These are phyloP conservation scores for Gracilaria caudata DNA, from an alignment of 23 red algal genomes.

Conservation along the genomic window DNA sequence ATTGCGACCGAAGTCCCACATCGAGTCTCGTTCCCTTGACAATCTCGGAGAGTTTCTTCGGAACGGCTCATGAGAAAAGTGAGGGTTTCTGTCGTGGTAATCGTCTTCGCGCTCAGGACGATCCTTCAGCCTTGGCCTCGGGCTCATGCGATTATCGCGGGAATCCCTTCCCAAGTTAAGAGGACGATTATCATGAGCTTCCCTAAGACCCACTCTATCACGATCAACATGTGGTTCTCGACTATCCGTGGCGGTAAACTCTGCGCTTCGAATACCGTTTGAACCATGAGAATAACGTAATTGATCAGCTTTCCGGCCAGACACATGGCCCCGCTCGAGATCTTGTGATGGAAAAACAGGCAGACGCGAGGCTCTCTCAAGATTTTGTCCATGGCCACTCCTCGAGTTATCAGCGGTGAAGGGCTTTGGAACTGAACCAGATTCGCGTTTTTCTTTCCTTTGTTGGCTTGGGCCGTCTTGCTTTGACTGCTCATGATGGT, in stretches of 20 bases:
- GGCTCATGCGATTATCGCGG: background rate
- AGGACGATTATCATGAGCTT: background rate
- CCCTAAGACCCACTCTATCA: background rate
- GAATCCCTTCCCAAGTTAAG: background rate
- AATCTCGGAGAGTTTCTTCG: background rate
- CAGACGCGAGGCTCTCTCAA: background rate
- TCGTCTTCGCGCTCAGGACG: background rate
- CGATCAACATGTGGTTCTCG: conserved; percentile 1
- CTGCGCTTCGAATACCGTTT: background rate
- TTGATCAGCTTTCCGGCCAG: background rate
- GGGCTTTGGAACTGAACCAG: background rate
- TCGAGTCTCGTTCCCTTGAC: background rate
- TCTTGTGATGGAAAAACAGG: background rate
- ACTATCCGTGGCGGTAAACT: background rate
- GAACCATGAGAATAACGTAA: background rate
- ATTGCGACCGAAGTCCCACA: conserved; percentile 2
- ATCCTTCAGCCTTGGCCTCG: background rate
- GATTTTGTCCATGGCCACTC: background rate
- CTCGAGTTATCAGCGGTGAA: background rate
- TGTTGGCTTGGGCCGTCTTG: background rate
- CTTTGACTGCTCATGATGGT: background rate
- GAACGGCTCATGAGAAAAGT: background rate
- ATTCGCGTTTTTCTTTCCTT: background rate
- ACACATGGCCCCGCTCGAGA: background rate
- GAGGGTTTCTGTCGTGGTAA: background rate